Evolutionary conservation across 176 grass and related monocot species (phyloP).

Genomic region (sorghum (Sorghum bicolor)): DNA sequence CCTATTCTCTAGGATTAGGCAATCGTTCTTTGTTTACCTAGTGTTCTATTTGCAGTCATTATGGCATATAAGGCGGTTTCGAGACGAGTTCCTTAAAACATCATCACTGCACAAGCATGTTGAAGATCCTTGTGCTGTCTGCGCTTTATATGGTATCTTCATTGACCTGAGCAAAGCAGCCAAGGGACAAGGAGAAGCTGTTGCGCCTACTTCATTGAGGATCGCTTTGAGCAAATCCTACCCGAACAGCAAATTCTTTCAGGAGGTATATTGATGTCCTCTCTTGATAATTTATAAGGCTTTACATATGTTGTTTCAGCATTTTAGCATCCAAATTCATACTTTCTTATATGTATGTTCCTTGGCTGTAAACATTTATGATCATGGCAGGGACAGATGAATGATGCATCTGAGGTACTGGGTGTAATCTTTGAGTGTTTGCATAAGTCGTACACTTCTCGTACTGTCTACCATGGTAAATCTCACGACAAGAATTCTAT

Average conservation of each 20-base stretch:
- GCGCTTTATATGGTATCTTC: slow-evolving; percentile 88
- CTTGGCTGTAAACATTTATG: slow-evolving; percentile 4
- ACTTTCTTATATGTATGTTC: background rate
- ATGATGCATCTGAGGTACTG: slow-evolving; percentile 98
- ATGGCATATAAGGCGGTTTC: slow-evolving; percentile 87
- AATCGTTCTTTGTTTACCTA: slow-evolving; percentile 1
- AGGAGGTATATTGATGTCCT: slow-evolving; percentile 64
- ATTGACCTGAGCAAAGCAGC: slow-evolving; percentile 77
- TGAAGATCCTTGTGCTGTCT: slow-evolving; percentile 94
- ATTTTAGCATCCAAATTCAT: background rate
- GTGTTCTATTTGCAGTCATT: slow-evolving; percentile 62
- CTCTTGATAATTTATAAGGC: slow-evolving; percentile 8
- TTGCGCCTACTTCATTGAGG: slow-evolving; percentile 90
- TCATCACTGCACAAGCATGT: slow-evolving; percentile 73
- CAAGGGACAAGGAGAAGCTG: slow-evolving; percentile 61
- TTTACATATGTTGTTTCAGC: slow-evolving; percentile 14
- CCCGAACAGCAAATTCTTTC: slow-evolving; percentile 96
- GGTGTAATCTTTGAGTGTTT: slow-evolving; percentile 90
- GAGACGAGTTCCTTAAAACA: slow-evolving; percentile 77
- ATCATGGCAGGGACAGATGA: slow-evolving; percentile 86
- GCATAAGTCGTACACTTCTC: slow-evolving; percentile 73
- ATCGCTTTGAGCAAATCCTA: slow-evolving; percentile 95
- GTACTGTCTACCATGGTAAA: slow-evolving; percentile 45
- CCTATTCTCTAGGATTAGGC: background rate
- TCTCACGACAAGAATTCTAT: slow-evolving; percentile 44